phyloP scores from a whole-genome alignment of 495 filamentous ascomycete genomes.

The Amorphotheca resinae region DNA sequence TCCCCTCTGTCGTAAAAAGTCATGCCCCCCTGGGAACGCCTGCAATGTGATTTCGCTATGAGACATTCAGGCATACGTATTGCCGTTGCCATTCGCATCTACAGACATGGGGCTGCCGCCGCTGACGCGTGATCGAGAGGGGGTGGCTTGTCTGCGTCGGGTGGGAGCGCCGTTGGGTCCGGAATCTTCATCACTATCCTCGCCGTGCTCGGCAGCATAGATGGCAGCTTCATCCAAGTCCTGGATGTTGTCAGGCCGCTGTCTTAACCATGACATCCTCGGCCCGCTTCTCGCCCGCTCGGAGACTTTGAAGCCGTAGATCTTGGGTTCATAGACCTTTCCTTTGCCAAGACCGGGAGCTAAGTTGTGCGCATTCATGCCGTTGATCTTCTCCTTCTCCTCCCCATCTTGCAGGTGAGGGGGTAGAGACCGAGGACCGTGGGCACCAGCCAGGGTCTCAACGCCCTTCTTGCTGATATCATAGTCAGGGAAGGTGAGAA shows the following conservation, averaged over 20 bases:
- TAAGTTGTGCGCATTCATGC: slow-evolving; percentile 68
- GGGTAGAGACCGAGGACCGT: slow-evolving; percentile 8
- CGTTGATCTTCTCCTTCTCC: slow-evolving; percentile 55
- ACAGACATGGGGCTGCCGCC: slow-evolving; percentile 42
- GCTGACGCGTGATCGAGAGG: slow-evolving; percentile 21
- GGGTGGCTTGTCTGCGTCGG: slow-evolving; percentile 20
- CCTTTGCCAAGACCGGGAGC: slow-evolving; percentile 73
- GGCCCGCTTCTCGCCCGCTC: slow-evolving; percentile 79
- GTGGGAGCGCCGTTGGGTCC: slow-evolving; percentile 26
- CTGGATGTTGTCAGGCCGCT: slow-evolving; percentile 63
- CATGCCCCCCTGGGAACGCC: neutral
- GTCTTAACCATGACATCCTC: slow-evolving; percentile 90
- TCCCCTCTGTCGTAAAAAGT: neutral
- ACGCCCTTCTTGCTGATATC: slow-evolving; percentile 51
- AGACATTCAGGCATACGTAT: neutral
- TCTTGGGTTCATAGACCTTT: slow-evolving; percentile 84
- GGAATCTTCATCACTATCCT: slow-evolving; percentile 34
- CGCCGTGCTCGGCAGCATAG: slow-evolving; percentile 35
- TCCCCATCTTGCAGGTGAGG: slow-evolving; percentile 29
- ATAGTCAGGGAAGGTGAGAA: slow-evolving; percentile 95
- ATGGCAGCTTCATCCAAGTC: slow-evolving; percentile 69
- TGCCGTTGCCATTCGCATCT: slow-evolving; percentile 31
- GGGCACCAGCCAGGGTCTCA: slow-evolving; percentile 22
- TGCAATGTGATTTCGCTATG: neutral
- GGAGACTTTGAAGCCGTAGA: slow-evolving; percentile 91